Conservation (phyloP, 179 eudicot genomes). For the Spinacia oleracea region DNA sequence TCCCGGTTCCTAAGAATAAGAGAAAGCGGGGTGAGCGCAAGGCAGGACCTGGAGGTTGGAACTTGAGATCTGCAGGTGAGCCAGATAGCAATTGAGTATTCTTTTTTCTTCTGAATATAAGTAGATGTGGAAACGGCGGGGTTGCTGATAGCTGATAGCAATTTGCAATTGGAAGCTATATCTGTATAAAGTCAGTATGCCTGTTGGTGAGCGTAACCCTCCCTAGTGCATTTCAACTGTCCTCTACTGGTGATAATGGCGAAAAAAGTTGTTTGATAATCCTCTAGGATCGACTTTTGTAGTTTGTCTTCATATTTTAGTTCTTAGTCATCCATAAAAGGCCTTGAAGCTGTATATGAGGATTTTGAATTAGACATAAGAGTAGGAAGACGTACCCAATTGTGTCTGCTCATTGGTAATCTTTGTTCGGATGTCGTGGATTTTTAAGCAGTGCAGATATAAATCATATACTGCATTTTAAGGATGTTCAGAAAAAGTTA, state of each 20-base stretch:
- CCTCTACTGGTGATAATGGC: conserved; percentile 12
- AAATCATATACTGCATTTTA: no score
- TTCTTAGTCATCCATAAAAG: not conserved
- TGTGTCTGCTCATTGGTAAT: not conserved
- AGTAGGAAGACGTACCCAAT: not conserved
- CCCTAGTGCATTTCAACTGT: not conserved
- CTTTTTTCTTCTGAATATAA: not conserved
- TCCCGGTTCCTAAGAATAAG: conserved; percentile 54
- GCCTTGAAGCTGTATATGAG: not conserved
- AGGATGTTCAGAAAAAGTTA: no score
- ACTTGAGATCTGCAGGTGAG: conserved; percentile 44
- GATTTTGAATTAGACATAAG: conserved; percentile 3
- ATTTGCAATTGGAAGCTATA: not conserved
- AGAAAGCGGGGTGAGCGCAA: conserved; percentile 89
- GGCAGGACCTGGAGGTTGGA: conserved; percentile 77
- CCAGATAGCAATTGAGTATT: conserved; percentile 34
- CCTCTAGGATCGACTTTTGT: conserved; percentile 4
- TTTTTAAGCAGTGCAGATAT: not conserved
- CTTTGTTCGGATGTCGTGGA: not conserved
- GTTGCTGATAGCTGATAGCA: not conserved
- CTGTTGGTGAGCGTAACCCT: not conserved
- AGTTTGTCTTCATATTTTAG: conserved; percentile 3
- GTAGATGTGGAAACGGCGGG: not conserved
- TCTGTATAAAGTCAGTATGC: not conserved
- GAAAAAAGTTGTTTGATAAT: conserved; percentile 18